phyloP scores from a whole-genome alignment of 176 grass and related monocot genomes.

The bread wheat (Triticum aestivum) region IWGSC_CS_RefSeq_v2.1 NC_057803.1:493044586-493045085 shows the following conservation, averaged over 20 bases:
- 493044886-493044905: neutral
- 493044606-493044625: slow-evolving; percentile 19
- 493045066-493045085: neutral
- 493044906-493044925: neutral
- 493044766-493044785: neutral
- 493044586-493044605: neutral
- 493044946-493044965: neutral
- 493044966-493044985: neutral
- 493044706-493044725: neutral
- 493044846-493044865: neutral
- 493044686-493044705: neutral
- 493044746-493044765: neutral
- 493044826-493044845: neutral
- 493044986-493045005: slow-evolving; percentile 4
- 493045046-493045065: neutral
- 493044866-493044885: neutral
- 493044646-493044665: neutral
- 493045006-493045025: neutral
- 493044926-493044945: neutral
- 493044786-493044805: neutral
- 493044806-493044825: neutral
- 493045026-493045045: neutral
- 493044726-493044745: neutral
- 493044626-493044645: neutral
- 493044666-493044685: neutral